These are phyloP conservation scores for Poa pratensis DNA, from an alignment of 176 grass and related monocot genomes.

Conservation along the genomic window DNA sequence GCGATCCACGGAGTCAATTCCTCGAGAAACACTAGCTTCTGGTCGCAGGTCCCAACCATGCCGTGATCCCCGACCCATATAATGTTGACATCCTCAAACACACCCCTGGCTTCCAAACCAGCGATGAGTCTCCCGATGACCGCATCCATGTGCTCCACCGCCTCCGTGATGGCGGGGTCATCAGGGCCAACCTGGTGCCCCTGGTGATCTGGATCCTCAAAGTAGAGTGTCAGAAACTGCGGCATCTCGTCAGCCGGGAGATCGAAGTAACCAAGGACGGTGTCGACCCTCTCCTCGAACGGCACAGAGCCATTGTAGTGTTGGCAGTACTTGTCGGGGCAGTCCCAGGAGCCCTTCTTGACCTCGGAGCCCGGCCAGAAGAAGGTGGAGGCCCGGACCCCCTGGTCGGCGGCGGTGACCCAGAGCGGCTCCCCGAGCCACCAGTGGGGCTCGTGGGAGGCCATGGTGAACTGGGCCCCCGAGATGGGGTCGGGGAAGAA, in stretches of 20 bases:
- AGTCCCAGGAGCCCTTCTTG: constrained; percentile 68
- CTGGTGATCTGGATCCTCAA: constrained; percentile 93
- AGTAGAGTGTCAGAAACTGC: constrained; percentile 82
- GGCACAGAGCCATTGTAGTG: constrained; percentile 73
- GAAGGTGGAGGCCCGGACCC: constrained; percentile 65
- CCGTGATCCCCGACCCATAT: constrained; percentile 85
- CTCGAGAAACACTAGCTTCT: constrained; percentile 73
- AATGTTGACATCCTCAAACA: constrained; percentile 91
- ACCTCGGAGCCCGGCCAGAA: constrained; percentile 97
- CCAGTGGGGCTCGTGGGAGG: constrained; percentile 71
- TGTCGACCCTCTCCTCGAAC: constrained; percentile 78
- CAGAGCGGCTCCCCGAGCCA: constrained; percentile 88
- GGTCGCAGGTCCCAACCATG: constrained; percentile 91
- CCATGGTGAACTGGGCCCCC: constrained; percentile 65
- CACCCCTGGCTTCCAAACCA: constrained; percentile 71
- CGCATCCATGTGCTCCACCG: constrained; percentile 64
- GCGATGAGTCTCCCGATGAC: constrained; percentile 77
- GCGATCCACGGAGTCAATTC: constrained; percentile 76
- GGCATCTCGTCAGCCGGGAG: constrained; percentile 68
- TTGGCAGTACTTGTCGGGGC: constrained; percentile 69
- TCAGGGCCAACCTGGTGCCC: constrained; percentile 91
- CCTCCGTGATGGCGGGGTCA: constrained; percentile 67
- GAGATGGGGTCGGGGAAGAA: constrained; percentile 76
- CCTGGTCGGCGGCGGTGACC: constrained; percentile 71
- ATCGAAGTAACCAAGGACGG: constrained; percentile 81